These are phyloP conservation scores for Cunninghamia lanceolata DNA, from an alignment of 75 land plant genomes.

Conservation along the genomic window DNA sequence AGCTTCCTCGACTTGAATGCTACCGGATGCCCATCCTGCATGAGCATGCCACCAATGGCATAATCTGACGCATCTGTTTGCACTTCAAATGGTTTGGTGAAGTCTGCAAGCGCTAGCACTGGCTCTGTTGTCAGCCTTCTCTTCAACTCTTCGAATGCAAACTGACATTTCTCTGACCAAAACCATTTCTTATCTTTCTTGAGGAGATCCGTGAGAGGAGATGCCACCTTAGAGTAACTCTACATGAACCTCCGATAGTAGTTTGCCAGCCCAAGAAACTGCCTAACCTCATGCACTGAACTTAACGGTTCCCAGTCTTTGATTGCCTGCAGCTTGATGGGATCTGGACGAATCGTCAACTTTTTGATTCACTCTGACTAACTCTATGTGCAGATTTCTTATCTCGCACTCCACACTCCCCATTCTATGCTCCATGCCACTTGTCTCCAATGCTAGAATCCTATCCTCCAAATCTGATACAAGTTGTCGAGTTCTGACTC, in stretches of 20 bases:
- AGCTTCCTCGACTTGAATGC: conserved; percentile 6
- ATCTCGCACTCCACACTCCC: too few species aligned
- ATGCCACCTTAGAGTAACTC: background rate
- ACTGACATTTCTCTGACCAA: background rate
- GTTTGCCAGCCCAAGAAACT: background rate
- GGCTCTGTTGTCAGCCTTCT: background rate
- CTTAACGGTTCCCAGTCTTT: background rate
- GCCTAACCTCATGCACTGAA: background rate
- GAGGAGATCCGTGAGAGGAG: conserved; percentile 3
- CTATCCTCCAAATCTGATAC: too few species aligned
- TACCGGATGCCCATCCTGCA: conserved; percentile 3
- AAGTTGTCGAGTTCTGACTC: too few species aligned
- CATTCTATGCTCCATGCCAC: too few species aligned
- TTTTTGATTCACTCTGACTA: too few species aligned
- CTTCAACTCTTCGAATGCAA: background rate
- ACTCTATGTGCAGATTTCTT: too few species aligned
- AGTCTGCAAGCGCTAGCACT: background rate
- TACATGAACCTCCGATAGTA: background rate
- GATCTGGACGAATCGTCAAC: background rate
- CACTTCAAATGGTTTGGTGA: background rate
- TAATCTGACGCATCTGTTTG: background rate
- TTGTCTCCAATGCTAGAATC: too few species aligned
- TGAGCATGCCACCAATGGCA: conserved; percentile 2
- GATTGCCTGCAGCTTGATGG: background rate
- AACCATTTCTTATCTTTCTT: background rate